Evolutionary conservation across 768 basidiomycete genomes (phyloP).

Genomic region (Termitomyces sp.): DNA sequence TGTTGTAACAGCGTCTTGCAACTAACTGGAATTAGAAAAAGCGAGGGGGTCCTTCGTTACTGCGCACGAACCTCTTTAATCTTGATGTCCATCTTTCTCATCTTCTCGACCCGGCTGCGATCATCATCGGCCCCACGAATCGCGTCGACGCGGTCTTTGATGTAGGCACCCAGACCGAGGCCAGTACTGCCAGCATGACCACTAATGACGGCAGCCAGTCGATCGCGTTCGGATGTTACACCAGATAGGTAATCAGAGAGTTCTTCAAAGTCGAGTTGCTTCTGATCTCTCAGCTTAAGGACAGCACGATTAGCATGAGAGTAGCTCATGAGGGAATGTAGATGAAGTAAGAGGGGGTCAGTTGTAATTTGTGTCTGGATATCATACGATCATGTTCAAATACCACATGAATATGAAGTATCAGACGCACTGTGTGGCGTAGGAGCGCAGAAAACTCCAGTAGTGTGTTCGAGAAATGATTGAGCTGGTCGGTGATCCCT

Average conservation of each 20-base stretch:
- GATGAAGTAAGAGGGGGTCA: slow-evolving; percentile 85
- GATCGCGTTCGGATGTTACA: slow-evolving; percentile 89
- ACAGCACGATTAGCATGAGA: slow-evolving; percentile 92
- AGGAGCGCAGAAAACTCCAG: slow-evolving; percentile 90
- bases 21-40: slow-evolving; percentile 33
- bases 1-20: slow-evolving; percentile 93
- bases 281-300: slow-evolving; percentile 93
- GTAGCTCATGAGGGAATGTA: slow-evolving; percentile 91
- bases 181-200: slow-evolving; percentile 86
- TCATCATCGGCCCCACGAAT: slow-evolving; percentile 93
- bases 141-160: slow-evolving; percentile 89
- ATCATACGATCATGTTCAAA: background rate
- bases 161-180: slow-evolving; percentile 80
- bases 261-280: slow-evolving; percentile 98
- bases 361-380: slow-evolving; percentile 83
- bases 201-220: slow-evolving; percentile 82
- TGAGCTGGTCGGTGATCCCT: slow-evolving; percentile 96
- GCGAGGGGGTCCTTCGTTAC: background rate
- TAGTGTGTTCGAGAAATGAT: slow-evolving; percentile 94
- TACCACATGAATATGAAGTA: background rate
- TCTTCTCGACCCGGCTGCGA: slow-evolving; percentile 85
- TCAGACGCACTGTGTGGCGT: slow-evolving; percentile 64
- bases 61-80: slow-evolving; percentile 79
- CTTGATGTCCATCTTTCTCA: slow-evolving; percentile 86
- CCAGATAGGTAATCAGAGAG: slow-evolving; percentile 91